A percentile compares a stretch with the other conserved stretches of the same genome.
Evolutionary conservation across 2,329 filamentous ascomycete species (phyloP).

Genomic region (Drechslera avenae): DNA sequence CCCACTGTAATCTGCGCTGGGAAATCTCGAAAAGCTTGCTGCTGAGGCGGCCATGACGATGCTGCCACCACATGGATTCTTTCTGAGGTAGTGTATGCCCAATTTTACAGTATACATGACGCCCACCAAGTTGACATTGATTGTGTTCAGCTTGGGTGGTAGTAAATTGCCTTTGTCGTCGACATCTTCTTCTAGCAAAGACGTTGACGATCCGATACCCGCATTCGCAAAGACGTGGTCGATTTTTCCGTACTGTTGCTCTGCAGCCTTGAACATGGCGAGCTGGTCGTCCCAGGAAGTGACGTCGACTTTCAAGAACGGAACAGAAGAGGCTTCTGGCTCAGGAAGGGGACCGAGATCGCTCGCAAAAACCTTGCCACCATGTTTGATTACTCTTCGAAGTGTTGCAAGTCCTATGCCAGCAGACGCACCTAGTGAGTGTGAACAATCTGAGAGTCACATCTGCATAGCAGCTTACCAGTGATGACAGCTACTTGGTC

Average conservation of each 20-base stretch:
- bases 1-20: constrained; percentile 40
- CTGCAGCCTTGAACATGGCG: constrained; percentile 58
- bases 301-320: constrained; percentile 38
- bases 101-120: constrained; percentile 40
- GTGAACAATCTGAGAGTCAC: background rate
- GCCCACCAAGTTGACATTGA: constrained; percentile 39
- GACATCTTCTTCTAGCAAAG: constrained; percentile 36
- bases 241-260: constrained; percentile 49
- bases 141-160: constrained; percentile 31
- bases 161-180: constrained; percentile 38
- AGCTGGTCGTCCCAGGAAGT: constrained; percentile 57
- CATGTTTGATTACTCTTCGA: constrained; percentile 57
- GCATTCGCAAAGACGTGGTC: constrained; percentile 54
- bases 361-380: constrained; percentile 61
- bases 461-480: constrained; percentile 41
- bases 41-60: constrained; percentile 41
- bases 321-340: constrained; percentile 26
- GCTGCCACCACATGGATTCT: constrained; percentile 33
- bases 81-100: constrained; percentile 34
- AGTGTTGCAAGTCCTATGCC: constrained; percentile 66
- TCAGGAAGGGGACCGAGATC: constrained; percentile 56
- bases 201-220: constrained; percentile 26
- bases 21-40: constrained; percentile 35
- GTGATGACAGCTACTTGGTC: constrained; percentile 61
- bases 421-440: constrained; percentile 58